Evolutionary conservation across 441 rosid genomes (phyloP), one percentile per base, ranked within the genome.

Genomic region (Populus hybrid): DNA sequence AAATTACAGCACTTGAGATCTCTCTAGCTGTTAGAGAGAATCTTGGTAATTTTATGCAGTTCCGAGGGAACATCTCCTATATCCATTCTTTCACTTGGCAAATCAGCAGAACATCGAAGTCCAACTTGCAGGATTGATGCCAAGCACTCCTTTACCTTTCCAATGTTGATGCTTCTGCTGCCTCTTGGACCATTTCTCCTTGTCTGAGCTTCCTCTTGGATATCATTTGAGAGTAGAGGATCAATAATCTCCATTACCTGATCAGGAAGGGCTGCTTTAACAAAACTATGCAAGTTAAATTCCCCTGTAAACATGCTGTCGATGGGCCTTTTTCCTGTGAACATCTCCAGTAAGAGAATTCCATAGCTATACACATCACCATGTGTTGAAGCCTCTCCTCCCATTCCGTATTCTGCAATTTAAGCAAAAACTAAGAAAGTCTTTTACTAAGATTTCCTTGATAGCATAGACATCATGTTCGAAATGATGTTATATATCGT

Each of bases 291-390:
- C 10, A 78, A 67, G 35, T 53, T 35, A 20, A 72, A 24, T 11
- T 56, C 40, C 0, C 23, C 72, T 67, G 24, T 45, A 23, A 78
- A 78, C 68, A 78, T 78, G 35, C 73, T 67, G 59, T 78, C 76
- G 1, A 33, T 67, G 11, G 80, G 76, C 26, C 42, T 78, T 68
- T 33, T 72, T 53, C 80, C 76, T 72, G 73, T 20, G 50, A 72
- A 50, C 73, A 73, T 78, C 56, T 78, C 80, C 26, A 78, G 23
- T 6, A 73, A 4, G 1, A 78, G 73, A 28, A 78, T 72, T 20
- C 80, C 80, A 33, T 65, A 72, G 50, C 61, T 72, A 12, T 72
- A 73, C 10, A 78, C 29, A 73, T 78, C 76, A 2, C 76, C 80
- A 4, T 35, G 53, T 66, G 23, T 72, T 2, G 76, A 78, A 38